Conservation (phyloP, 148 eudicot genomes). For the Rhododendron simsii region DNA sequence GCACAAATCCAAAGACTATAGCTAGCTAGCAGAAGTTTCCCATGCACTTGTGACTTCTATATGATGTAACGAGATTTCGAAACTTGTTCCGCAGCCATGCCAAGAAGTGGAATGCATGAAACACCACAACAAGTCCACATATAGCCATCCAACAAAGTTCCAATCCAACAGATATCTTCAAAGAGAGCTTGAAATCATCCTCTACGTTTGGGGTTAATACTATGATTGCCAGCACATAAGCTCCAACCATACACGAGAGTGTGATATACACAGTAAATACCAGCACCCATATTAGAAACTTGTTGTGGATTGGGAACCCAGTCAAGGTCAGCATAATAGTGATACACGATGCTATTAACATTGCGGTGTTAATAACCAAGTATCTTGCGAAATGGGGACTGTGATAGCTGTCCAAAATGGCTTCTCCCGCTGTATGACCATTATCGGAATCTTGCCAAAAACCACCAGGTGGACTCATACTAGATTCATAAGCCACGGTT, state of each 20-base stretch:
- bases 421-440: not conserved
- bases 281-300: not conserved
- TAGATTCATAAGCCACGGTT: not conserved
- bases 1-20: not conserved
- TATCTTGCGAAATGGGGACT: not conserved
- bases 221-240: not conserved
- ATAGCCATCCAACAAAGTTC: not conserved
- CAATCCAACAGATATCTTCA: not conserved
- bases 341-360: not conserved
- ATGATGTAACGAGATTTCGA: not conserved
- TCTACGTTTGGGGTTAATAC: not conserved
- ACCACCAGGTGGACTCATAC: constrained; percentile 4
- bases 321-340: not conserved
- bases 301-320: not conserved
- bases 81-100: not conserved
- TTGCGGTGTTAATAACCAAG: not conserved
- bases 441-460: not conserved
- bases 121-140: not conserved
- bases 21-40: not conserved
- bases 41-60: not conserved
- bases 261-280: not conserved
- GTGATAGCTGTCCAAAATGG: not conserved
- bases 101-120: not conserved
- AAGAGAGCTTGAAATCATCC: not conserved
- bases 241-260: not conserved